Evolutionary conservation across 148 eudicot genomes (phyloP), one percentile per base, ranked within the genome.

Genomic region (Cornus controversa): DNA sequence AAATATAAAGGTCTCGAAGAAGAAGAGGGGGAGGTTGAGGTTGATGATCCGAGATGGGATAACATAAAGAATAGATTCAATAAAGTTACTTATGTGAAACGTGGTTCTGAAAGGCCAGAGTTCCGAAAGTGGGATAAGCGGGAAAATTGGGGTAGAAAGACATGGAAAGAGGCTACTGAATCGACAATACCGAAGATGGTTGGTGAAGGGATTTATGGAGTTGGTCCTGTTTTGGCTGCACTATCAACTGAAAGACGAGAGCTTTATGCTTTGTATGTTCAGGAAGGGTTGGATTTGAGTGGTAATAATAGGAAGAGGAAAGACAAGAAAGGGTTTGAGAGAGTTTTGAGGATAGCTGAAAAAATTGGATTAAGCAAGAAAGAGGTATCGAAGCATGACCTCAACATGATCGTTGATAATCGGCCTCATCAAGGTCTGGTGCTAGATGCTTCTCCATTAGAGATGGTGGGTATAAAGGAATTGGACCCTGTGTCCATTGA

Each of bases 381-480:
- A 64, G 97, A 93, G 66, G 73, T 92, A n/a, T 93, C 98, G 14
- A 96, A 96, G 76, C 98, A 96, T 80, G 98, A 96, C 77, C 94
- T 96, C 45, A 96, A 96, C 80, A 96, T 96, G 99, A 60, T 89
- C 78, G 81, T 70, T 64, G 99, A 96, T 85, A 93, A 89, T 70
- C 93, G 99, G 34, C 99, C 98, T 22, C 99, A 96, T 84, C 99
- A 96, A 81, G 98, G 99, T 28, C 82, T 96, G 27, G 92, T 96
- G n/a, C 89, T 96, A 16, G 98, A 96, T 83, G 92, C 95, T 58
- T 96, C 99, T 34, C 94, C 98, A 0, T 84, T 96, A 71, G 99
- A 93, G 71, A 92, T 96, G 98, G 92, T 92, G 70, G 82, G 69
- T 67, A 86, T 96, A 31, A 89, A 82, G 75, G 95, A 90, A 74